Percentiles rank a stretch among this genome's conserved stretches.
Evolutionary conservation across 176 grass and related monocot species (phyloP).

Genomic region (Eleusine coracana): DNA sequence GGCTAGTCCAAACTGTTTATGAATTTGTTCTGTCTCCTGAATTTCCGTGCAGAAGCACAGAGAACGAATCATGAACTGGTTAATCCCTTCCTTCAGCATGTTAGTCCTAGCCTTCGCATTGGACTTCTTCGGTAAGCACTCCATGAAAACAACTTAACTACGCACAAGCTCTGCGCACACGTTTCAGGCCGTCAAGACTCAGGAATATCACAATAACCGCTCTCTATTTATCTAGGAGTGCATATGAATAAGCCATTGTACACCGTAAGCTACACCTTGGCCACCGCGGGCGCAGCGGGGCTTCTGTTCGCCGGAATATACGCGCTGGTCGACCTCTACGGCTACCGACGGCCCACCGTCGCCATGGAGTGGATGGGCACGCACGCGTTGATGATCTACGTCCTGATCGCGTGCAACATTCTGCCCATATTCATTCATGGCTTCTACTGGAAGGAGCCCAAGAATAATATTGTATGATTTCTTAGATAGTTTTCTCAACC

Average conservation of each 20-base stretch:
- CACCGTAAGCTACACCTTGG: constrained; percentile 72
- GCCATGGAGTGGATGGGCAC: constrained; percentile 85
- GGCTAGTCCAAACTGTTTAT: constrained; percentile 9
- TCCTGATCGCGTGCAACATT: constrained; percentile 87
- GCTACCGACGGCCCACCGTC: constrained; percentile 52
- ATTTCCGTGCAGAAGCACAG: constrained; percentile 69
- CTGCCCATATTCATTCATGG: constrained; percentile 85
- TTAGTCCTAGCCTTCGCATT: constrained; percentile 67
- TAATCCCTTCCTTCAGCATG: constrained; percentile 71
- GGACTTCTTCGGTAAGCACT: constrained; percentile 67
- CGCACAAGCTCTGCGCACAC: background rate
- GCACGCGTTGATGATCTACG: constrained; percentile 81
- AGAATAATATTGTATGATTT: constrained; percentile 80
- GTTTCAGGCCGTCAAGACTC: background rate
- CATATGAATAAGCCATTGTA: constrained; percentile 91
- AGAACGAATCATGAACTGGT: constrained; percentile 74
- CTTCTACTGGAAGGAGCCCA: constrained; percentile 84
- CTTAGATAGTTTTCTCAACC: background rate
- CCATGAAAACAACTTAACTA: background rate
- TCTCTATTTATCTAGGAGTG: constrained; percentile 53
- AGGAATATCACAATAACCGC: background rate
- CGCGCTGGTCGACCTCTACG: constrained; percentile 75
- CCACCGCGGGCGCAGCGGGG: constrained; percentile 72
- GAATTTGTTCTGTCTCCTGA: constrained; percentile 9
- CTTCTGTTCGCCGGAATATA: constrained; percentile 79